Percentiles rank a stretch among this genome's conserved stretches.
Conservation (phyloP, 306 rosid genomes). For the Inga oerstediana region DNA sequence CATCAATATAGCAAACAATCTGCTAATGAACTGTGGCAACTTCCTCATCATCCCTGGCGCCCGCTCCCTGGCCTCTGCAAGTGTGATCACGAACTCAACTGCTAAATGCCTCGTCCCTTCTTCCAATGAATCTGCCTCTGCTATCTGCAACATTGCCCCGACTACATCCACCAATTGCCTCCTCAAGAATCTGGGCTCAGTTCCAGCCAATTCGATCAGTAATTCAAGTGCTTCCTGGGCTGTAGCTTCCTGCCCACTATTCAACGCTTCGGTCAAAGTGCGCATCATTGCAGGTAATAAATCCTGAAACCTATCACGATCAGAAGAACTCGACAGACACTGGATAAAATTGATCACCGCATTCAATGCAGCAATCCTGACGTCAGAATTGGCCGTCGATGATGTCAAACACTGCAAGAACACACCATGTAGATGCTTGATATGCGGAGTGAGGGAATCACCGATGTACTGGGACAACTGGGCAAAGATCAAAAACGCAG, state of each 20-base stretch:
- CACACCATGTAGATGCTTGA: constrained; percentile 76
- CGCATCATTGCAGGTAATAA: constrained; percentile 90
- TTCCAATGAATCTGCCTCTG: not conserved
- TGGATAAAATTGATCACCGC: constrained; percentile 95
- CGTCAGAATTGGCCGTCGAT: constrained; percentile 56
- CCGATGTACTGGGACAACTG: constrained; percentile 93
- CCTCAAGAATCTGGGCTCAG: constrained; percentile 85
- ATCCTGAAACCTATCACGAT: constrained; percentile 93
- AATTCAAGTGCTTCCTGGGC: constrained; percentile 95
- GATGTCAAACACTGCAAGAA: constrained; percentile 75
- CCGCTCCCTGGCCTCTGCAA: constrained; percentile 7
- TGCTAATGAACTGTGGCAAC: constrained; percentile 6
- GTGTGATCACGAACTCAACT: not conserved
- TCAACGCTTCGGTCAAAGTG: constrained; percentile 81
- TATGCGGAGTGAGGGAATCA: constrained; percentile 72
- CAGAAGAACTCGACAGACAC: constrained; percentile 73
- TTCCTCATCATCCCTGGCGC: constrained; percentile 10
- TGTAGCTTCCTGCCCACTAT: constrained; percentile 83
- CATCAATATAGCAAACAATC: constrained; percentile 6
- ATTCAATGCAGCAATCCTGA: constrained; percentile 79
- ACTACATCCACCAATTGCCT: constrained; percentile 79
- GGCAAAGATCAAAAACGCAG: constrained; percentile 85
- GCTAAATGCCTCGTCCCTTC: constrained; percentile 7
- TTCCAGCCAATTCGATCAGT: constrained; percentile 88
- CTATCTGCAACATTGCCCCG: constrained; percentile 5